Evolutionary conservation across 2,329 filamentous ascomycete genomes (phyloP), one percentile per base, ranked within the genome.

Genomic region (Epichloe gansuensis): DNA sequence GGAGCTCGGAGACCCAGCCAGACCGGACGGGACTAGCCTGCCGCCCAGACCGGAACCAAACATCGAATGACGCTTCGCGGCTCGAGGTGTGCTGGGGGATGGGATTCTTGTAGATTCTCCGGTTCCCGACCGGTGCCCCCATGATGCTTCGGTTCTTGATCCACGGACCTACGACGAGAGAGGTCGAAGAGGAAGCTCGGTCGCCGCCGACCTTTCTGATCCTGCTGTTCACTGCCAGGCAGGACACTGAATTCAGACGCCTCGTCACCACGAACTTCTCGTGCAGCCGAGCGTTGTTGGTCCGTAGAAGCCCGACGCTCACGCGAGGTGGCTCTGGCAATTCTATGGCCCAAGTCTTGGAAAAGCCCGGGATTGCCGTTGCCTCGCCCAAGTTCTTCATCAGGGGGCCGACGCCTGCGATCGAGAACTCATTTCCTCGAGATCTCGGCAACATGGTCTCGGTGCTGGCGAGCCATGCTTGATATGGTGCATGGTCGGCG

Each of bases 271-370:
- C 61, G 64, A 6, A 65, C 56, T 48, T 57, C 56, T 13, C 46
- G 47, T 3, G 46, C 59, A 12, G 45, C 48, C 5, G 9, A 12
- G 2, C 28, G 56, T 13, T 51, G 51, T 7, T 61, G 61, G 3
- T 60, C 55, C 46, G 62, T 58, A 31, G 65, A 63, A 38, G 58
- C 57, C 21, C 60, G 64, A 23, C 65, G 64, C 21, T 71, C 66
- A 6, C 56, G 57, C 7, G 67, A 65, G 2, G 62, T 64, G 6
- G 61, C 61, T 5, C 67, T 65, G 15, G 63, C 61, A 44, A 77
- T 65, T 51, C 71, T 70, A 50, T 69, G 71, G 3, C 75, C 72
- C 50, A 78, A 66, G 15, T 76, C 75, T 56, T 76, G 78, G 56
- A 81, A 74, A n/a, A 80, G 62, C 21, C 65, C 71, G 11, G 70